Evolutionary conservation across 176 grass and related monocot species (phyloP).

Genomic region (Cenchrus purpureus): DNA sequence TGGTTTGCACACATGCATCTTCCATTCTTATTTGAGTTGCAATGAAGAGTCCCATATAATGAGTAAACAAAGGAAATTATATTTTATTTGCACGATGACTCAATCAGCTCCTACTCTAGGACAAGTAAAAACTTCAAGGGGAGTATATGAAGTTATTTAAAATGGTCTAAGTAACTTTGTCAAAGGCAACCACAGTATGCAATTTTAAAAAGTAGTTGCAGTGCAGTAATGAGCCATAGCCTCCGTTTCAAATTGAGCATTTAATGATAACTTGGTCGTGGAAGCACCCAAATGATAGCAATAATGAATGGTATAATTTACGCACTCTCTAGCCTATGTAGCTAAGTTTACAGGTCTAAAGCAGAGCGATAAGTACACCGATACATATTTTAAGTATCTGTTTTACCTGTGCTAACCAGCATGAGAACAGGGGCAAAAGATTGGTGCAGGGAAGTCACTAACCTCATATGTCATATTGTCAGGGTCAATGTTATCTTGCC

Average conservation of each 20-base stretch:
- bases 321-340: slow-evolving; percentile 12
- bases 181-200: not conserved
- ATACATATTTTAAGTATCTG: slow-evolving; percentile 11
- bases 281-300: slow-evolving; percentile 26
- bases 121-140: not conserved
- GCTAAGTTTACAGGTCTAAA: slow-evolving; percentile 1
- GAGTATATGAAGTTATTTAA: not conserved
- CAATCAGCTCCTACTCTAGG: not conserved
- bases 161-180: slow-evolving; percentile 18
- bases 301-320: slow-evolving; percentile 8
- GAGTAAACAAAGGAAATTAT: not conserved
- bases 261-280: not conserved
- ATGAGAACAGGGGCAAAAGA: not conserved
- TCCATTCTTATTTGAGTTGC: slow-evolving; percentile 7
- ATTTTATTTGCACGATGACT: not conserved
- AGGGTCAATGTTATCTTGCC: slow-evolving; percentile 94
- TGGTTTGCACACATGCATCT: not conserved
- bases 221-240: not conserved
- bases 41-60: not conserved
- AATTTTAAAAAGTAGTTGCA: not conserved
- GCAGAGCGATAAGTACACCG: not conserved
- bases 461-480: slow-evolving; percentile 99
- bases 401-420: slow-evolving; percentile 23
- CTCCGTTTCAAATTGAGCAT: slow-evolving; percentile 9
- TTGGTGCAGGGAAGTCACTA: slow-evolving; percentile 35